A percentile compares a stretch with the other conserved stretches of the same genome.
Evolutionary conservation across 2,329 filamentous ascomycete genomes (phyloP).

Genomic region (Aspergillus sp.): DNA sequence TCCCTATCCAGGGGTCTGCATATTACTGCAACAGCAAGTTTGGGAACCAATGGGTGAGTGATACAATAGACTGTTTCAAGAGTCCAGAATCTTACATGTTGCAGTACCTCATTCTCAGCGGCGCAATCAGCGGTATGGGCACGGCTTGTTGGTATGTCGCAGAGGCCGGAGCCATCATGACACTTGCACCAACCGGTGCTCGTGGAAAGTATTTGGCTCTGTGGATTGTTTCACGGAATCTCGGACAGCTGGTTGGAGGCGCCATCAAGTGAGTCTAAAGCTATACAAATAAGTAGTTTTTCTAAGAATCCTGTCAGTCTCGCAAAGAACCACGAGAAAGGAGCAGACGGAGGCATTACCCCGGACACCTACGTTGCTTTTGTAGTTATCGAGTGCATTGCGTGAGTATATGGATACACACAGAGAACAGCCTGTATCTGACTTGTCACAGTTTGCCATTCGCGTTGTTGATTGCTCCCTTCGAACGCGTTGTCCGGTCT

Average conservation of each 20-base stretch:
- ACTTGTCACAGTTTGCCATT: conserved; percentile 39
- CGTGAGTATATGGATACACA: conserved; percentile 24
- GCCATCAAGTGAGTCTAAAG: conserved; percentile 42
- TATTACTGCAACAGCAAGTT: conserved; percentile 53
- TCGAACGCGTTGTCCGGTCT: conserved; percentile 47
- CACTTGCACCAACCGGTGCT: conserved; percentile 46
- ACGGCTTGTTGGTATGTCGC: conserved; percentile 52
- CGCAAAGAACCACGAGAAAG: conserved; percentile 40
- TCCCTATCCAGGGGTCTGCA: conserved; percentile 48
- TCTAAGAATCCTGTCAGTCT: conserved; percentile 22
- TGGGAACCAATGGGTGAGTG: conserved; percentile 43
- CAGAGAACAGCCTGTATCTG: too few species aligned
- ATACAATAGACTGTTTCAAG: too few species aligned
- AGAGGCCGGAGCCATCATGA: conserved; percentile 51
- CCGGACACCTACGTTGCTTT: conserved; percentile 50
- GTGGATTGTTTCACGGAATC: conserved; percentile 50
- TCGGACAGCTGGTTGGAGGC: conserved; percentile 49
- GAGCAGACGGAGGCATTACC: conserved; percentile 39
- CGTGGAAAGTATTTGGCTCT: conserved; percentile 51
- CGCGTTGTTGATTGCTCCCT: conserved; percentile 47
- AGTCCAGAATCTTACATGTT: not conserved
- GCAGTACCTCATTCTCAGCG: conserved; percentile 42
- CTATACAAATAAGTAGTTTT: too few species aligned
- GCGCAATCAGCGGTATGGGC: conserved; percentile 40
- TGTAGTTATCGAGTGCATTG: conserved; percentile 48